phyloP scores from a whole-genome alignment of 768 basidiomycete species.

The Piloderma croceum region DNA sequence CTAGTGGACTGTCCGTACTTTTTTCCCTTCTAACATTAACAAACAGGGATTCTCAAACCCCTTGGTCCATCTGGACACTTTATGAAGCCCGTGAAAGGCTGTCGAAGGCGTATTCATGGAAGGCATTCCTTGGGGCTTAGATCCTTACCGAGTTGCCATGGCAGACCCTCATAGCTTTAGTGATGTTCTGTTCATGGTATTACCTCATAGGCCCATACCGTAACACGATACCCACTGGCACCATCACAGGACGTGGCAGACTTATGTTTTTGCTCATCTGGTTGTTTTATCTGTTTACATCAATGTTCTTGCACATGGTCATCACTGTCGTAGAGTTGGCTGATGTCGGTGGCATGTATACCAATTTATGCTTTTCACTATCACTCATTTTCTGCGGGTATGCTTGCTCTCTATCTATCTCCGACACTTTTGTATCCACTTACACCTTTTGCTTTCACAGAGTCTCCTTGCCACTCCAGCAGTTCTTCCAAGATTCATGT shows the following conservation, averaged over 20 bases:
- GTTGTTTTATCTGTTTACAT: slow-evolving; percentile 35
- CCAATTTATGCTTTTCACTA: slow-evolving; percentile 35
- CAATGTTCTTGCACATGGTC: slow-evolving; percentile 28
- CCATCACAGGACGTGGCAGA: slow-evolving; percentile 31
- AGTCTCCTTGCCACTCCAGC: no score
- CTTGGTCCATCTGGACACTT: no score
- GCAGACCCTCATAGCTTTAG: slow-evolving; percentile 18
- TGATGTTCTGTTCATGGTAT: slow-evolving; percentile 33
- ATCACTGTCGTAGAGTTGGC: slow-evolving; percentile 32
- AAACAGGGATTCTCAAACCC: no score
- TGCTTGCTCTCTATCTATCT: slow-evolving; percentile 21
- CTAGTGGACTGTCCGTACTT: no score
- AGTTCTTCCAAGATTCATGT: no score
- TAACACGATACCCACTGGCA: slow-evolving; percentile 30
- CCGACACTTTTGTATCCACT: no score
- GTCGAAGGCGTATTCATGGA: no score
- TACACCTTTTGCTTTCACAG: no score
- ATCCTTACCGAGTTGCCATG: slow-evolving; percentile 29
- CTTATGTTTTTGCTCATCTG: slow-evolving; percentile 34
- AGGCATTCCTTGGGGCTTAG: slow-evolving; percentile 28
- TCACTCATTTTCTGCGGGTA: slow-evolving; percentile 37
- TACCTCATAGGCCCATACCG: slow-evolving; percentile 33
- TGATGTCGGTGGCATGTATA: slow-evolving; percentile 36
- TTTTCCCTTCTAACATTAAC: no score
- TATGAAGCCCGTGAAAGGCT: no score